phyloP scores from a whole-genome alignment of 768 basidiomycete genomes.

The Flagelloscypha sp. region DNA sequence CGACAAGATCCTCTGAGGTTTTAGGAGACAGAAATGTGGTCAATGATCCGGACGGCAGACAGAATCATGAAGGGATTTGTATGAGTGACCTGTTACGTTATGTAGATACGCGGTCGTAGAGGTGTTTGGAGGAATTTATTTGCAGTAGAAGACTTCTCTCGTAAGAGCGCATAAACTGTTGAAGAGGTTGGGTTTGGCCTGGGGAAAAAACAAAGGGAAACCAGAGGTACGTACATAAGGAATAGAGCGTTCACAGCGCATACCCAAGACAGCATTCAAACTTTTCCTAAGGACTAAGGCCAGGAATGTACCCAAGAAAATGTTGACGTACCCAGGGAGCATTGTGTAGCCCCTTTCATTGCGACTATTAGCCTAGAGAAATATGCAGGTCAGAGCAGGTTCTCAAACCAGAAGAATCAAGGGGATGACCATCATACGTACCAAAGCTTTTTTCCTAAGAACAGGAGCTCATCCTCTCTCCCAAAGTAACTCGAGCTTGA shows the following conservation, averaged over 20 bases:
- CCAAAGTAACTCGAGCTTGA: slow-evolving; percentile 22
- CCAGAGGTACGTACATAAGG: too few relatives aligned
- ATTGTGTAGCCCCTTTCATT: slow-evolving; percentile 33
- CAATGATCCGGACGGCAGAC: too few relatives aligned
- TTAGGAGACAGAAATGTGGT: too few relatives aligned
- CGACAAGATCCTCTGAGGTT: too few relatives aligned
- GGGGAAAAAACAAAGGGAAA: too few relatives aligned
- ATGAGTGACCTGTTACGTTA: too few relatives aligned
- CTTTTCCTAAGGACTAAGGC: slow-evolving; percentile 1
- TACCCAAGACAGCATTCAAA: slow-evolving; percentile 4
- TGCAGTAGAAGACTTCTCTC: too few relatives aligned
- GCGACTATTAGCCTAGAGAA: slow-evolving; percentile 26
- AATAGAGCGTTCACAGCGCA: background rate
- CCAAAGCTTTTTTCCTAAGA: slow-evolving; percentile 25
- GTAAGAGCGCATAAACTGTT: too few relatives aligned
- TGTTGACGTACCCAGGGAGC: slow-evolving; percentile 24
- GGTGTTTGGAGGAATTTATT: too few relatives aligned
- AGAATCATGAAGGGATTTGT: too few relatives aligned
- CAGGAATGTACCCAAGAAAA: slow-evolving; percentile 28
- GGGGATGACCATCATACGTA: slow-evolving; percentile 22
- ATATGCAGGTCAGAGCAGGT: background rate
- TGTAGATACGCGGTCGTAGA: too few relatives aligned
- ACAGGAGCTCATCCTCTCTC: slow-evolving; percentile 27
- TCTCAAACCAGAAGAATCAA: background rate
- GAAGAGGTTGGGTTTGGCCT: too few relatives aligned